These are phyloP conservation scores for Phytomonas francai DNA, from an alignment of 208 protist species.

Conservation along the genomic window DNA sequence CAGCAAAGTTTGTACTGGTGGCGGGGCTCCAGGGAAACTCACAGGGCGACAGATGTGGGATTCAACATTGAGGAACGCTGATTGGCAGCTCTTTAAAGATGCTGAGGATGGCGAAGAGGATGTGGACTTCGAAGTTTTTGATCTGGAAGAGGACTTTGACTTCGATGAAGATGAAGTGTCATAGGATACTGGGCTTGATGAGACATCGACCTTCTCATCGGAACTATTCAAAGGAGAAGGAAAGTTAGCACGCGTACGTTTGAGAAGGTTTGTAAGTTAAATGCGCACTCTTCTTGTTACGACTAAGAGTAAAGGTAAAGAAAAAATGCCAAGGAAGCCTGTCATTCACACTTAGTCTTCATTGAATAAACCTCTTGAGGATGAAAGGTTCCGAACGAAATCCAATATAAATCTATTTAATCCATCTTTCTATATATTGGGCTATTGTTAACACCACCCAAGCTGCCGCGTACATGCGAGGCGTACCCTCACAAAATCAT, in stretches of 20 bases:
- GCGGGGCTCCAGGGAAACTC: constrained; percentile 38
- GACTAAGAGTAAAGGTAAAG: not conserved
- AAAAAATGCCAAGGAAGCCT: not conserved
- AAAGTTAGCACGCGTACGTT: not conserved
- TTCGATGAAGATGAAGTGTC: constrained; percentile 37
- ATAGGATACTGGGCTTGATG: not conserved
- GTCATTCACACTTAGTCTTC: not conserved
- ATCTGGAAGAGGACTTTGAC: constrained; percentile 56
- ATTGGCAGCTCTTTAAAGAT: constrained; percentile 77
- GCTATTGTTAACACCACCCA: not conserved
- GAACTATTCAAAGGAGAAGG: not conserved
- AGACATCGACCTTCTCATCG: not conserved
- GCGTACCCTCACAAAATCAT: not conserved
- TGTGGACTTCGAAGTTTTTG: constrained; percentile 48
- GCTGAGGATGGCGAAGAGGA: constrained; percentile 54
- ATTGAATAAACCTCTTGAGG: not conserved
- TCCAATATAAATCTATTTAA: not conserved
- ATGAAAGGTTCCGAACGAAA: not conserved
- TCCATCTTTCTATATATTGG: not conserved
- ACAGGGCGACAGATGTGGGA: constrained; percentile 85
- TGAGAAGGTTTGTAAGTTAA: not conserved
- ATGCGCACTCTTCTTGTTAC: not conserved
- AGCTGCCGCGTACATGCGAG: not conserved
- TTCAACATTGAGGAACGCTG: constrained; percentile 50
- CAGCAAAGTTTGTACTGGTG: not conserved